Evolutionary conservation across 2,329 filamentous ascomycete species (phyloP).

Genomic region (Fusarium sp.): DNA sequence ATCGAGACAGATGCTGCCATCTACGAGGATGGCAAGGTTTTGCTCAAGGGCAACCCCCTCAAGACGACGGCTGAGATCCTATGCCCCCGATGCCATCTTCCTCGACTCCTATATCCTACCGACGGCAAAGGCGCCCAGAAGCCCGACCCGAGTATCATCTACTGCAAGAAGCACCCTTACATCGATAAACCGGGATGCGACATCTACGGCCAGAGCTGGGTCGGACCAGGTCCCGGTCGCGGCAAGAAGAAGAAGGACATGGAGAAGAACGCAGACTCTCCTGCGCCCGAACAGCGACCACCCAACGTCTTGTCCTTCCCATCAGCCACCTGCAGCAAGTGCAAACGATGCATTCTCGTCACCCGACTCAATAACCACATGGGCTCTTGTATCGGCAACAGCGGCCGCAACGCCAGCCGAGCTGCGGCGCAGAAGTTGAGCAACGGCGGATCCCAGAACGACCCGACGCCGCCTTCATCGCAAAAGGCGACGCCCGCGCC

Average conservation of each 20-base stretch:
- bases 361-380: conserved; percentile 76
- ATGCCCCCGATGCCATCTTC: conserved; percentile 80
- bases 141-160: conserved; percentile 75
- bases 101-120: conserved; percentile 78
- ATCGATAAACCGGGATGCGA: conserved; percentile 82
- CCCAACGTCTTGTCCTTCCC: conserved; percentile 74
- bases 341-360: conserved; percentile 74
- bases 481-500: conserved; percentile 72
- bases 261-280: conserved; percentile 68
- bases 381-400: conserved; percentile 76
- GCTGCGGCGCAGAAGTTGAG: conserved; percentile 73
- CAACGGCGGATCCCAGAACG: conserved; percentile 67
- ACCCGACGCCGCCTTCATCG: conserved; percentile 70
- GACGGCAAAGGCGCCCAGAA: conserved; percentile 75
- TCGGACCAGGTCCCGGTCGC: conserved; percentile 75
- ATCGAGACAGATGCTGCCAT: conserved; percentile 76
- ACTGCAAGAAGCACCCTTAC: conserved; percentile 84
- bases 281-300: conserved; percentile 66
- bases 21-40: conserved; percentile 77
- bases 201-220: conserved; percentile 86
- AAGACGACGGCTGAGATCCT: conserved; percentile 78
- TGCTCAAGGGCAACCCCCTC: conserved; percentile 78
- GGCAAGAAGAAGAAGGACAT: conserved; percentile 86
- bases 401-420: conserved; percentile 71
- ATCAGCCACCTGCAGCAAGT: conserved; percentile 75